Conservation (phyloP, 2,329 filamentous ascomycete genomes). For the Pseudogymnoascus verrucosus region DNA sequence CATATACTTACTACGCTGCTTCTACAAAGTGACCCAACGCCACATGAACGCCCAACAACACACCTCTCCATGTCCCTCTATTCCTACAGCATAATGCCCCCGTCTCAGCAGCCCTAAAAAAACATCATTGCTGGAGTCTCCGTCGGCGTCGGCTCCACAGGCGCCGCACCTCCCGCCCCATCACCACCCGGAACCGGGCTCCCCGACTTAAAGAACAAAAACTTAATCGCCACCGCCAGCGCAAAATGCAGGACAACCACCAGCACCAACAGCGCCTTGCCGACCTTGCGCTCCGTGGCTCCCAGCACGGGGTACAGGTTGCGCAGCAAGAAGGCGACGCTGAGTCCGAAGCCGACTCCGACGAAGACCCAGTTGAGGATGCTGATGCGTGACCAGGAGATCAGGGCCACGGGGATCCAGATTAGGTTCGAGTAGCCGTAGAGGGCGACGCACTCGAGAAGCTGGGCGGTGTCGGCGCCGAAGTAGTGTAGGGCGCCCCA, state of each 20-base stretch:
- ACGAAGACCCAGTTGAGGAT: slow-evolving; percentile 93
- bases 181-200: slow-evolving; percentile 40
- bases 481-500: slow-evolving; percentile 93
- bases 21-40: not conserved
- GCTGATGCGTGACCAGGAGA: slow-evolving; percentile 80
- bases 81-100: not conserved
- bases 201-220: slow-evolving; percentile 85
- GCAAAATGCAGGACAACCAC: slow-evolving; percentile 82
- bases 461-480: slow-evolving; percentile 83
- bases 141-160: not conserved
- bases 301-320: slow-evolving; percentile 88
- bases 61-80: not conserved
- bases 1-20: not conserved
- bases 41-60: not conserved
- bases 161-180: not conserved
- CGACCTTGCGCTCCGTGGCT: slow-evolving; percentile 86
- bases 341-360: slow-evolving; percentile 72
- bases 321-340: slow-evolving; percentile 73
- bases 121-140: slow-evolving; percentile 2
- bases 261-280: slow-evolving; percentile 75
- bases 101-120: not conserved
- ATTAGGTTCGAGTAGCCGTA: slow-evolving; percentile 97
- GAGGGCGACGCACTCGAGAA: slow-evolving; percentile 90
- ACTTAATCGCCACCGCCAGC: slow-evolving; percentile 90
- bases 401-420: slow-evolving; percentile 90